phyloP scores from a whole-genome alignment of 345 rosid species.

The Xanthoceras sorbifolium region DNA sequence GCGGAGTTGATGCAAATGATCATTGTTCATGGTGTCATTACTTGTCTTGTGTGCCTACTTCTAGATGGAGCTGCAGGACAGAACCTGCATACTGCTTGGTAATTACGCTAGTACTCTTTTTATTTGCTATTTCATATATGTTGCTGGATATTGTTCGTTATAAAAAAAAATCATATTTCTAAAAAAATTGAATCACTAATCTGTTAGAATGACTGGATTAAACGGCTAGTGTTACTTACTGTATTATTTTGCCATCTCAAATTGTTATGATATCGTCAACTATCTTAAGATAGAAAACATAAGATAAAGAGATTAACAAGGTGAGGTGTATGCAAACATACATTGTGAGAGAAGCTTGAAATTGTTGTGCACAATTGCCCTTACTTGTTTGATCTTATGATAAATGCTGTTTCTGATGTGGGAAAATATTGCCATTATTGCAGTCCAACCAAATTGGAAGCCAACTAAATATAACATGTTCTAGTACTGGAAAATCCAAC shows the following conservation, averaged over 20 bases:
- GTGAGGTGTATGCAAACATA: neutral
- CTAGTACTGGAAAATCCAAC: slow-evolving; percentile 57
- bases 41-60: slow-evolving; percentile 88
- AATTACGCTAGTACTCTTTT: slow-evolving; percentile 20
- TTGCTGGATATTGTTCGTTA: neutral
- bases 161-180: neutral
- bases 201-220: neutral
- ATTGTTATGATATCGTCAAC: neutral
- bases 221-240: neutral
- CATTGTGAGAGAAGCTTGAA: neutral
- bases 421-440: slow-evolving; percentile 18
- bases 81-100: slow-evolving; percentile 72
- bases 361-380: neutral
- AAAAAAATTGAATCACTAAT: neutral
- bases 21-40: slow-evolving; percentile 98
- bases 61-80: slow-evolving; percentile 80
- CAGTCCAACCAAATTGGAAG: slow-evolving; percentile 65
- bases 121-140: neutral
- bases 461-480: slow-evolving; percentile 76
- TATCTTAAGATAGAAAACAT: neutral
- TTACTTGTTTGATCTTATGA: neutral
- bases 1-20: slow-evolving; percentile 82
- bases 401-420: neutral
- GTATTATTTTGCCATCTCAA: neutral
- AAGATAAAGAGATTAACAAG: neutral